These are phyloP conservation scores for Stachybotrys chlorohalonatus DNA, from an alignment of 2,329 filamentous ascomycete genomes.

Conservation along the genomic window DNA sequence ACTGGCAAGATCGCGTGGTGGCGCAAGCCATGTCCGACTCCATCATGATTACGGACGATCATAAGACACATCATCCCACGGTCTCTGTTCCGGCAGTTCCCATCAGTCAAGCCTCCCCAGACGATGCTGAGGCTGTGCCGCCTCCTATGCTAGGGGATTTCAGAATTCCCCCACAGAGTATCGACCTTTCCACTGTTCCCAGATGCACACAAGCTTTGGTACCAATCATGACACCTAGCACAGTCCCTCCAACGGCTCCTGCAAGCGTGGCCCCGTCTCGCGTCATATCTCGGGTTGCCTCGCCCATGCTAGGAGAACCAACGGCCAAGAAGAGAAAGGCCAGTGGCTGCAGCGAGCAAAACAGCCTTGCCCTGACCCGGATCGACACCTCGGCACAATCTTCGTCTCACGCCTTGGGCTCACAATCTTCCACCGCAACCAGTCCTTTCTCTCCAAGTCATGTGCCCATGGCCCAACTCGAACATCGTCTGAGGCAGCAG, in stretches of 20 bases:
- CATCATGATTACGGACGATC: slow-evolving; percentile 96
- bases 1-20: slow-evolving; percentile 64
- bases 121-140: not conserved
- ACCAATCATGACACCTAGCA: slow-evolving; percentile 19
- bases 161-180: slow-evolving; percentile 49
- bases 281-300: slow-evolving; percentile 62
- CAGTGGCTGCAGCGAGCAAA: slow-evolving; percentile 63
- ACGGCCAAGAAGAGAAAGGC: slow-evolving; percentile 75
- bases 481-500: slow-evolving; percentile 35
- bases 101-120: slow-evolving; percentile 7
- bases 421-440: slow-evolving; percentile 30
- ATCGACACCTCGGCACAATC: slow-evolving; percentile 51
- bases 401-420: slow-evolving; percentile 17
- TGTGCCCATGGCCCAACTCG: slow-evolving; percentile 31
- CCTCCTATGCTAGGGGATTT: slow-evolving; percentile 26
- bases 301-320: slow-evolving; percentile 58
- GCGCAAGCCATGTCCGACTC: slow-evolving; percentile 79
- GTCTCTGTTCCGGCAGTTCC: slow-evolving; percentile 20
- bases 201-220: slow-evolving; percentile 33
- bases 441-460: slow-evolving; percentile 46
- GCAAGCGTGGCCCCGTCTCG: slow-evolving; percentile 9
- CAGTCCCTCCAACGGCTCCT: slow-evolving; percentile 19
- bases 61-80: slow-evolving; percentile 64
- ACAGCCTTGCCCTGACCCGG: slow-evolving; percentile 71
- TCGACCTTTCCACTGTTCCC: slow-evolving; percentile 53